Evolutionary conservation across 2,329 filamentous ascomycete genomes (phyloP).

Genomic region (Ceratocystis cacaofunesta): DNA sequence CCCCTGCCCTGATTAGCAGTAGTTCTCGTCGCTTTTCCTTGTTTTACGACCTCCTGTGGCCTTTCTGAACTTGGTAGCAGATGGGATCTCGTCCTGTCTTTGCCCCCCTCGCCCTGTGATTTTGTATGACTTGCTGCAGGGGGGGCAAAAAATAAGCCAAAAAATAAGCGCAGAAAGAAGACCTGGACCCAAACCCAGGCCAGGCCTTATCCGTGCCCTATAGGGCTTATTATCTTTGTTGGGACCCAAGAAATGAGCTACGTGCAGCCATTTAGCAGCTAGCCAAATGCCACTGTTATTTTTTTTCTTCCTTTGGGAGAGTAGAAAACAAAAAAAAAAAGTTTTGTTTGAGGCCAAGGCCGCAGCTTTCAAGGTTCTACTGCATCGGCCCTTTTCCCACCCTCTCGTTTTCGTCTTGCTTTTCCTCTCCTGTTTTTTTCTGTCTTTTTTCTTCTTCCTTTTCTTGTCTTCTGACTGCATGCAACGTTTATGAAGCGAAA

Average conservation of each 20-base stretch:
- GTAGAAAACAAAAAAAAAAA: neutral
- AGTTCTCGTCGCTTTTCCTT: neutral
- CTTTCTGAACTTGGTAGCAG: too few relatives aligned
- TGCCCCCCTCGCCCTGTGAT: neutral
- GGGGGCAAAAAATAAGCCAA: neutral
- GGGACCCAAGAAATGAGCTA: neutral
- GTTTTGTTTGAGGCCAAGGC: neutral
- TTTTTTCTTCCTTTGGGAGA: neutral
- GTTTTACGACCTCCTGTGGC: neutral
- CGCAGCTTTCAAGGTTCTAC: neutral
- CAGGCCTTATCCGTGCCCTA: neutral
- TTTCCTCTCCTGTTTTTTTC: neutral
- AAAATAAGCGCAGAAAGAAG: neutral
- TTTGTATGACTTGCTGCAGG: neutral
- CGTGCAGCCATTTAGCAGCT: neutral
- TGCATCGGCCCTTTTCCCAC: constrained; percentile 1
- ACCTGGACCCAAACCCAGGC: neutral
- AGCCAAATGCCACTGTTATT: neutral
- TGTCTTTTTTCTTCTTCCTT: neutral
- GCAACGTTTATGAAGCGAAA: neutral
- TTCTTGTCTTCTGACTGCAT: neutral
- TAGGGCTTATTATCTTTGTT: neutral
- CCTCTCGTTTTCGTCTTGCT: neutral
- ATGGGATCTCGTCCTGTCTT: neutral
- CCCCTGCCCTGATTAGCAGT: too few relatives aligned